These are phyloP conservation scores for Suhomyces xylopsoci DNA, from an alignment of 805 yeast species.

Conservation along the genomic window DNA sequence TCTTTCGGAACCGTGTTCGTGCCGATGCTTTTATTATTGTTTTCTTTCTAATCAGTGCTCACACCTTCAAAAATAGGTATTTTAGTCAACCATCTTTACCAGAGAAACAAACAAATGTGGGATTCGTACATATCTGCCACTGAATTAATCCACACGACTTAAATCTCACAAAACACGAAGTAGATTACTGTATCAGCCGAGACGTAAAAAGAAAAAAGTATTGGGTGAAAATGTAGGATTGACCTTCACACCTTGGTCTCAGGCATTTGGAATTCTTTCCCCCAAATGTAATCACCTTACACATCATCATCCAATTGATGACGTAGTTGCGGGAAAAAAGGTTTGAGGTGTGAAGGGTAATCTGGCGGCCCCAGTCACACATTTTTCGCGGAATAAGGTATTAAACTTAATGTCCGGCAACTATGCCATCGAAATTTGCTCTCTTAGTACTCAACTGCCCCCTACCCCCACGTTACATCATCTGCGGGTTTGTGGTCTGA, in stretches of 20 bases:
- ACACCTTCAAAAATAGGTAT: neutral
- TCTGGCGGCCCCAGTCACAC: neutral
- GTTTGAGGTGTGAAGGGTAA: neutral
- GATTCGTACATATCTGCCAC: neutral
- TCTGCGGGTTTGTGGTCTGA: slow-evolving; percentile 1
- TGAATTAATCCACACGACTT: neutral
- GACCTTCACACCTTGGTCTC: neutral
- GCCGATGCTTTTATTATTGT: neutral
- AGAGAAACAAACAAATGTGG: neutral
- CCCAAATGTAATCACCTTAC: neutral
- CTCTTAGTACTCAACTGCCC: neutral
- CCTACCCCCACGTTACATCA: slow-evolving; percentile 3
- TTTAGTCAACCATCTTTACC: neutral
- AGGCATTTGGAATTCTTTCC: neutral
- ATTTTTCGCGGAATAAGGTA: neutral
- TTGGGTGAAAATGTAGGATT: neutral
- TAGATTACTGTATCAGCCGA: neutral
- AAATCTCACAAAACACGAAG: neutral
- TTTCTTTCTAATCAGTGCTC: neutral
- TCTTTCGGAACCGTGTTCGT: neutral
- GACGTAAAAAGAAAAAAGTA: neutral
- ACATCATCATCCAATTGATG: neutral
- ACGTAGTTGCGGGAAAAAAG: neutral
- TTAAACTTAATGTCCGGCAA: neutral
- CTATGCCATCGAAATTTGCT: neutral